phyloP scores from a whole-genome alignment of 2,329 filamentous ascomycete species.

The Colletotrichum orchidophilum region DNA sequence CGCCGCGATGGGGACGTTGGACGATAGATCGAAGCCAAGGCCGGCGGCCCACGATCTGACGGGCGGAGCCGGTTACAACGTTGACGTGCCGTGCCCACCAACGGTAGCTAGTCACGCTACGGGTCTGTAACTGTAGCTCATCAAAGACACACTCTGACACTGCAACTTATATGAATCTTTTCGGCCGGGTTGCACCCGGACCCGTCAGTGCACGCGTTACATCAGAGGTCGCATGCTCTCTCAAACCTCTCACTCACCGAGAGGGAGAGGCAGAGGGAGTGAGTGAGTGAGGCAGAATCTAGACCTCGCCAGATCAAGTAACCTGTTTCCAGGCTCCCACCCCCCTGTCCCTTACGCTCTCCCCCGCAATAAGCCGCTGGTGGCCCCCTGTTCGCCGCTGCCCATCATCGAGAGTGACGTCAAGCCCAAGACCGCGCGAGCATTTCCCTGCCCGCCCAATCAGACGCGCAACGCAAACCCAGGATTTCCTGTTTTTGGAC shows the following conservation, averaged over 20 bases:
- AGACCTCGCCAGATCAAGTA: slow-evolving; percentile 15
- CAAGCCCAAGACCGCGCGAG: slow-evolving; percentile 13
- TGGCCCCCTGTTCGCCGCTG: slow-evolving; percentile 10
- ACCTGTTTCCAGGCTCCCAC: slow-evolving; percentile 29
- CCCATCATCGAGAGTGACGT: slow-evolving; percentile 26
- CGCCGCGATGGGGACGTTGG: background rate
- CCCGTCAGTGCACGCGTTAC: slow-evolving; percentile 30
- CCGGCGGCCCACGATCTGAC: slow-evolving; percentile 12
- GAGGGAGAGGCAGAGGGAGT: background rate
- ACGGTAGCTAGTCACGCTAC: background rate
- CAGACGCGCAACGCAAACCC: background rate
- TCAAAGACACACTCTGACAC: background rate
- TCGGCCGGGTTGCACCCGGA: slow-evolving; percentile 13
- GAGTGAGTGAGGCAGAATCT: slow-evolving; percentile 2
- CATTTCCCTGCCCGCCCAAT: slow-evolving; percentile 15
- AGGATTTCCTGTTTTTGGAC: slow-evolving; percentile 30
- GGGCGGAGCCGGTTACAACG: slow-evolving; percentile 28
- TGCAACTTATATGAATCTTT: background rate
- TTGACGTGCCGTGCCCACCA: background rate
- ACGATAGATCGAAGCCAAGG: slow-evolving; percentile 3
- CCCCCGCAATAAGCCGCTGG: slow-evolving; percentile 19
- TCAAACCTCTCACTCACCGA: background rate
- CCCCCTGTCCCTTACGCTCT: slow-evolving; percentile 19
- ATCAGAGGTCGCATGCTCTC: slow-evolving; percentile 18
- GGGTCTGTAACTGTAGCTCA: too few species aligned